phyloP scores from a whole-genome alignment of 305 asterid species.

The Coffea humblotiana region DNA sequence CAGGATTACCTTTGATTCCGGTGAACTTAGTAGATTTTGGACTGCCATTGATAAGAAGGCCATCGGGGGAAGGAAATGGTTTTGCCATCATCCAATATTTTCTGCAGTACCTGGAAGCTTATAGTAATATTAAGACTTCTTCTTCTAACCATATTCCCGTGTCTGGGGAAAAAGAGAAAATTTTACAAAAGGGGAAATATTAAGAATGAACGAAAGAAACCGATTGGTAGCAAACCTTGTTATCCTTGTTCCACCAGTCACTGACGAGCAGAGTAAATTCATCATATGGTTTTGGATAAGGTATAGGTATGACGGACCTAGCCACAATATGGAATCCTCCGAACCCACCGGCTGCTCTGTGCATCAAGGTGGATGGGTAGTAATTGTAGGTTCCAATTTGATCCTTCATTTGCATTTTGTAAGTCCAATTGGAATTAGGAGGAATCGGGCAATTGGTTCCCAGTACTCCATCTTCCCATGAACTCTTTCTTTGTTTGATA shows the following conservation, averaged over 20 bases:
- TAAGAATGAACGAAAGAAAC: too few relatives aligned
- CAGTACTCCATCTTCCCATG: slow-evolving; percentile 91
- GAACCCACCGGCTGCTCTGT: slow-evolving; percentile 68
- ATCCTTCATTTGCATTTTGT: slow-evolving; percentile 81
- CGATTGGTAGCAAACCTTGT: slow-evolving; percentile 47
- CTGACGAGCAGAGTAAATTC: slow-evolving; percentile 54
- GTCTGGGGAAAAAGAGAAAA: not conserved
- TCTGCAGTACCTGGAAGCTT: slow-evolving; percentile 47
- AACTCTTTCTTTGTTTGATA: slow-evolving; percentile 59
- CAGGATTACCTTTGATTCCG: slow-evolving; percentile 46
- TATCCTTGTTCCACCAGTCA: slow-evolving; percentile 88
- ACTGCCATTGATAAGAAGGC: slow-evolving; percentile 67
- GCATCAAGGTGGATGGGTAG: slow-evolving; percentile 71
- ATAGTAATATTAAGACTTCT: not conserved
- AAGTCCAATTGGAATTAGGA: slow-evolving; percentile 76
- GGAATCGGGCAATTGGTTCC: slow-evolving; percentile 90
- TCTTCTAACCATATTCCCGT: not conserved
- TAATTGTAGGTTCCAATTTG: slow-evolving; percentile 74
- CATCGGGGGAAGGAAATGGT: slow-evolving; percentile 54
- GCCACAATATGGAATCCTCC: slow-evolving; percentile 67
- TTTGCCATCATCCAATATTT: slow-evolving; percentile 47
- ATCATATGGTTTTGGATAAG: slow-evolving; percentile 58
- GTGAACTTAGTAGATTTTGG: slow-evolving; percentile 40
- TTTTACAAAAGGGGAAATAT: not conserved
- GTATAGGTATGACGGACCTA: slow-evolving; percentile 65